Conservation (phyloP, 306 rosid genomes). For the Begonia loranthoides region DNA sequence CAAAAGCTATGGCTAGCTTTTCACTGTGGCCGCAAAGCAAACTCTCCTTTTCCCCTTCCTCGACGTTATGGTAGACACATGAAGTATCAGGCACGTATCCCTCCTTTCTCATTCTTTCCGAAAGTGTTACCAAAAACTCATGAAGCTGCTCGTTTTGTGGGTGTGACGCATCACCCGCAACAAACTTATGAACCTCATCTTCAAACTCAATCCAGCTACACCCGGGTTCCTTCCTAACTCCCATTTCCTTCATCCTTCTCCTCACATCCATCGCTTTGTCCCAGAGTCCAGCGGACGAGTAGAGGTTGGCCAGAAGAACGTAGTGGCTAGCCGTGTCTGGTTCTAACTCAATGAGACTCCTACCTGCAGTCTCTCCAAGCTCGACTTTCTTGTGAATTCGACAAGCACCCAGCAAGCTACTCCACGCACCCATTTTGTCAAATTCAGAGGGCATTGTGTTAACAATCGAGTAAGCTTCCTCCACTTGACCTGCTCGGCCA, state of each 20-base stretch:
- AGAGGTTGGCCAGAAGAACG: conserved; percentile 65
- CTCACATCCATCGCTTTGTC: conserved; percentile 59
- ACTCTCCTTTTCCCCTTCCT: conserved; percentile 73
- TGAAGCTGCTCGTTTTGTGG: conserved; percentile 54
- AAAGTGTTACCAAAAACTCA: conserved; percentile 46
- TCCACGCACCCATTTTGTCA: conserved; percentile 64
- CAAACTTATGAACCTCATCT: conserved; percentile 74
- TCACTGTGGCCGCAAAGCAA: conserved; percentile 89
- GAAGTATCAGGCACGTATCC: conserved; percentile 87
- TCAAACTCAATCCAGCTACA: conserved; percentile 82
- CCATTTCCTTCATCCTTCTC: conserved; percentile 70
- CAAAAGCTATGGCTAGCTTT: conserved; percentile 88
- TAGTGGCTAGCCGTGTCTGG: conserved; percentile 82
- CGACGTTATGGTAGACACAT: conserved; percentile 73
- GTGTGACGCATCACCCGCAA: conserved; percentile 72
- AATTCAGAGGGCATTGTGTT: conserved; percentile 44
- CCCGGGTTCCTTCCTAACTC: conserved; percentile 79
- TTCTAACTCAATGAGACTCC: conserved; percentile 48
- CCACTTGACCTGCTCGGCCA: conserved; percentile 67
- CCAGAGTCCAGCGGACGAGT: conserved; percentile 71
- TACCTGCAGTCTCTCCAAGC: conserved; percentile 61
- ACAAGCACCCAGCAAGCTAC: conserved; percentile 83
- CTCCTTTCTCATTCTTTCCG: conserved; percentile 54
- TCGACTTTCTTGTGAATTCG: conserved; percentile 49
- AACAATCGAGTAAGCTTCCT: conserved; percentile 48